phyloP scores from a whole-genome alignment of 257 asterid species.

The Gentiana dahurica region DNA sequence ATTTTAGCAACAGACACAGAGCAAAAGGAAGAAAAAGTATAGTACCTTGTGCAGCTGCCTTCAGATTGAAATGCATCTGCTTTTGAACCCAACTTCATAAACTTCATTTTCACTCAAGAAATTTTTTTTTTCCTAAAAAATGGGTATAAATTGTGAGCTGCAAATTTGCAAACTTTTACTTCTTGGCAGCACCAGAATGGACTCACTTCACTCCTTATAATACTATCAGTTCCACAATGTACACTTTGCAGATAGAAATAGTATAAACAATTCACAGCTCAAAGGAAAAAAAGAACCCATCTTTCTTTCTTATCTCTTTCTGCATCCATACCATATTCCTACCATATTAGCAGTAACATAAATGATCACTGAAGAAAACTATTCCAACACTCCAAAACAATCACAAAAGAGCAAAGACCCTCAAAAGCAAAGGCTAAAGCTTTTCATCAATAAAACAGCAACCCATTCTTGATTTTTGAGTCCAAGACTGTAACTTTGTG shows the following conservation, averaged over 20 bases:
- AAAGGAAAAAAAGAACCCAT: conserved; percentile 24
- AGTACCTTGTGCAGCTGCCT: conserved; percentile 56
- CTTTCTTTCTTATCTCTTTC: conserved; percentile 1
- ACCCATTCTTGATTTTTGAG: conserved; percentile 31
- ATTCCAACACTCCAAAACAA: conserved; percentile 29
- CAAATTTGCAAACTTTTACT: neutral
- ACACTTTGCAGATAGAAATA: conserved; percentile 16
- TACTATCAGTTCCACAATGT: conserved; percentile 1
- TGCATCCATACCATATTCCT: conserved; percentile 14
- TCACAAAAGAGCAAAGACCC: conserved; percentile 29
- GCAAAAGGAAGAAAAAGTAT: conserved; percentile 9
- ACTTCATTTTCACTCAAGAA: conserved; percentile 47
- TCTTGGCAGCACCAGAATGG: neutral
- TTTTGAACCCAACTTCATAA: conserved; percentile 92
- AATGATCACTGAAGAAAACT: conserved; percentile 11
- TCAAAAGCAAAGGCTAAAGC: conserved; percentile 4
- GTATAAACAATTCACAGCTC: conserved; percentile 20
- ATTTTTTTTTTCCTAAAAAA: neutral
- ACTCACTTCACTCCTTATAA: conserved; percentile 1
- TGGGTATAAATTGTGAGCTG: neutral
- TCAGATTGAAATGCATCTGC: conserved; percentile 79
- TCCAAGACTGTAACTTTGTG: conserved; percentile 12
- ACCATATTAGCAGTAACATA: conserved; percentile 19
- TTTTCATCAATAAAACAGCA: conserved; percentile 8
- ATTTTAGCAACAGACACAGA: neutral